A percentile compares a stretch with the other conserved stretches of the same genome.
These are phyloP conservation scores for Salix brachista DNA, from an alignment of 345 rosid genomes.

Conservation along the genomic window DNA sequence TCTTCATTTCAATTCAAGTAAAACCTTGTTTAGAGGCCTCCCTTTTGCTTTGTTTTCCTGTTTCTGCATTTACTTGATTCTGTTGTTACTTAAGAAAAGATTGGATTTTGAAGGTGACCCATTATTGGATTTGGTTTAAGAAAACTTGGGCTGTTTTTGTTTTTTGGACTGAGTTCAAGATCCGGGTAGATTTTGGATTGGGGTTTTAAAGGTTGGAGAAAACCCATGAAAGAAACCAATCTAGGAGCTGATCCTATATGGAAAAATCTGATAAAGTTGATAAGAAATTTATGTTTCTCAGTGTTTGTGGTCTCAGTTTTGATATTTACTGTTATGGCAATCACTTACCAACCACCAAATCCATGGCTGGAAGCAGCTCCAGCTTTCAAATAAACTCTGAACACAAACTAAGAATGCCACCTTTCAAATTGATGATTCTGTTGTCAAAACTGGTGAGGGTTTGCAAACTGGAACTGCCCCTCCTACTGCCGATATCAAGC, in stretches of 20 bases:
- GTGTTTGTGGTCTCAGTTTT: conserved; percentile 80
- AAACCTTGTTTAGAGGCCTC: not conserved
- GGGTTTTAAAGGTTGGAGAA: not conserved
- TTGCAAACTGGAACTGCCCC: conserved; percentile 21
- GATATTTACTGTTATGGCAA: conserved; percentile 71
- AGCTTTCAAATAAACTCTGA: conserved; percentile 61
- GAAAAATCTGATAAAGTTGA: conserved; percentile 71
- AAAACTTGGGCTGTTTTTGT: conserved; percentile 4
- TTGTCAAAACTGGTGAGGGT: conserved; percentile 85
- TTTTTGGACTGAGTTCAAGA: conserved; percentile 4
- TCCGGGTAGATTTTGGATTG: conserved; percentile 12
- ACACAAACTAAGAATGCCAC: conserved; percentile 71
- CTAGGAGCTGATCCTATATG: conserved; percentile 62
- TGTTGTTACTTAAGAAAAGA: not conserved
- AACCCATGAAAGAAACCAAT: conserved; percentile 65
- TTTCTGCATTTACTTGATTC: not conserved
- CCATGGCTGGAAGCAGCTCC: conserved; percentile 97
- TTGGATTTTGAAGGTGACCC: conserved; percentile 3
- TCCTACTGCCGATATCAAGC: conserved; percentile 1
- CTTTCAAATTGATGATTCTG: conserved; percentile 64
- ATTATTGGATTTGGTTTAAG: not conserved
- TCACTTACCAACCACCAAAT: conserved; percentile 94
- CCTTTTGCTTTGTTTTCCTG: not conserved
- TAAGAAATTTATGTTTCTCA: conserved; percentile 92
- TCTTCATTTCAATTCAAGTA: not conserved